Evolutionary conservation across 2,329 filamentous ascomycete species (phyloP).

Genomic region (Zymoseptoria passerinii): DNA sequence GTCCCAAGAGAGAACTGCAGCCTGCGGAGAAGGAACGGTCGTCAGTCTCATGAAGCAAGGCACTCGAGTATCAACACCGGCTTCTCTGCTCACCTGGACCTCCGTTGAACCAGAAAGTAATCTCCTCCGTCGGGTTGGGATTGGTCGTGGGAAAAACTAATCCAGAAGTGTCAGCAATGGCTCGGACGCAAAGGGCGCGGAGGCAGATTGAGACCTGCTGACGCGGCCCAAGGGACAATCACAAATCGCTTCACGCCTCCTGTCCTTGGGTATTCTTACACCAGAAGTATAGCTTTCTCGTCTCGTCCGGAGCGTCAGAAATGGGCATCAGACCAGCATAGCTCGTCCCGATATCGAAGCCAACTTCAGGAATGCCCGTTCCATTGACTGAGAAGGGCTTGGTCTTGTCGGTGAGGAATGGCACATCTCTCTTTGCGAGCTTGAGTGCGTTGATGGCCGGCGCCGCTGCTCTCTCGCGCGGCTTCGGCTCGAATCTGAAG

Average conservation of each 20-base stretch:
- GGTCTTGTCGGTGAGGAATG: slow-evolving; percentile 9
- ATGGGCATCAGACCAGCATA: slow-evolving; percentile 46
- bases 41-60: background rate
- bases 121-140: slow-evolving; percentile 41
- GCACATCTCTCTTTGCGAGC: background rate
- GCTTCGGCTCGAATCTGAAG: background rate
- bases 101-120: slow-evolving; percentile 40
- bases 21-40: background rate
- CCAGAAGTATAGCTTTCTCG: slow-evolving; percentile 40
- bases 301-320: slow-evolving; percentile 37
- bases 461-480: background rate
- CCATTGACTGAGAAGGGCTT: slow-evolving; percentile 22
- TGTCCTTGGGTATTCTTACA: background rate
- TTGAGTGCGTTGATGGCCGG: background rate
- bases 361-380: slow-evolving; percentile 28
- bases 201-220: no score
- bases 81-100: slow-evolving; percentile 9
- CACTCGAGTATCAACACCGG: background rate
- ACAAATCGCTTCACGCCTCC: no score
- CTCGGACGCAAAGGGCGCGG: no score
- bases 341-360: slow-evolving; percentile 38
- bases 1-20: slow-evolving; percentile 14
- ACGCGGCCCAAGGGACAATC: no score
- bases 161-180: slow-evolving; percentile 31
- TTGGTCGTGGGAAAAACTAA: slow-evolving; percentile 38